Conservation (phyloP, 371 early-diverging fungal species). For the Syncephalastrum racemosum region DNA sequence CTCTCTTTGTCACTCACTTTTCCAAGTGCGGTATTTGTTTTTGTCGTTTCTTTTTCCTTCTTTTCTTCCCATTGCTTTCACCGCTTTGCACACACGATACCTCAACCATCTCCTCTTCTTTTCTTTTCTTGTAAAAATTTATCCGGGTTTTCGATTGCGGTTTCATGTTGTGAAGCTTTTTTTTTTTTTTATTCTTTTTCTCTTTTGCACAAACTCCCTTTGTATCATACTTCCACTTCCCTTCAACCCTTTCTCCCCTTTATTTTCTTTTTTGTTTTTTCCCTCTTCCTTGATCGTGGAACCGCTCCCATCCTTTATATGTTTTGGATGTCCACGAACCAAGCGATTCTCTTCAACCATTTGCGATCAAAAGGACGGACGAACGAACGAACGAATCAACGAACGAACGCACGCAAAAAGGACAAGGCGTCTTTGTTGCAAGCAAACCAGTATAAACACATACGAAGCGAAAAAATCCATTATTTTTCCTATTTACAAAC, state of each 20-base stretch:
- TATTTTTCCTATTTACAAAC: no score
- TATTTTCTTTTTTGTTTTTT: constrained; percentile 7
- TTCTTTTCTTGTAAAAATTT: no score
- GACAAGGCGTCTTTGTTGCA: no score
- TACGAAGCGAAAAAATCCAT: no score
- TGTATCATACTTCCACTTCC: constrained; percentile 1
- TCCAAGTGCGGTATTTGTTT: no score
- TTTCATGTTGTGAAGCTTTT: constrained; percentile 10
- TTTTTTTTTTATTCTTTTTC: constrained; percentile 6
- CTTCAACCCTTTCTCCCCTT: not conserved
- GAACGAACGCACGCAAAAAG: no score
- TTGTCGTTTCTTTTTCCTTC: constrained; percentile 1
- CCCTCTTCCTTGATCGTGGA: constrained; percentile 2
- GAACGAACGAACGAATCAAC: no score
- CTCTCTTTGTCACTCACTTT: not conserved
- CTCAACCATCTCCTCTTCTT: constrained; percentile 6
- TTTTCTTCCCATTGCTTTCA: constrained; percentile 7
- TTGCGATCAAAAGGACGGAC: no score
- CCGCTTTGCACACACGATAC: constrained; percentile 10
- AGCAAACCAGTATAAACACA: no score
- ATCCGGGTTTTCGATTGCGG: not conserved
- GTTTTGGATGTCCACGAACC: no score
- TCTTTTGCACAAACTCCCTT: constrained; percentile 6
- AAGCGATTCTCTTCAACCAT: no score
- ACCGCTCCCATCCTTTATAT: no score